Evolutionary conservation across 2,329 filamentous ascomycete species (phyloP), one percentile per base, ranked within the genome.

Genomic region (Alternaria ventricosa): DNA sequence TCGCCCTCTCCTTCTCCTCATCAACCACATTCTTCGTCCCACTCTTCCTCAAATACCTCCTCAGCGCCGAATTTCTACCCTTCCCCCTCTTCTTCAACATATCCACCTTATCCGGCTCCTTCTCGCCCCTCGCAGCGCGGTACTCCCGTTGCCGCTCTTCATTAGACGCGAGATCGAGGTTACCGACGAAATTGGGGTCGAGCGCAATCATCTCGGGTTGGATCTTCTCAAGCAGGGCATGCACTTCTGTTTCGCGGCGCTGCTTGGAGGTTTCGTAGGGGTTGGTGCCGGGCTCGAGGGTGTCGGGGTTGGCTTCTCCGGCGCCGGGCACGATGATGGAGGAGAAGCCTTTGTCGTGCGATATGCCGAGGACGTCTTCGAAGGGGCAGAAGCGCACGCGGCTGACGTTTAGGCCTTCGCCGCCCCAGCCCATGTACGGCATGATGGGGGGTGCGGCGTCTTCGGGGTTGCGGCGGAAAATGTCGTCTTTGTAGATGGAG

Each of bases 271-370:
- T 97, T 83, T 98, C 96, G 86, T 95, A 98, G 33, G 96, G 96
- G 84, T 99, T 99, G 12, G 74, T 78, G 57, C 78, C 78, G 72
- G 90, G 86, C 81, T 99, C 96, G 57, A 97, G 85, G 3, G 94
- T 92, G 79, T 99, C 96, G 78, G 92, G 97, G 86, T 98, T 98
- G 78, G 96, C 90, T 80, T 99, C 96, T 66, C 96, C 96, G n/a
- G 95, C 92, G 51, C 96, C 96, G 8, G 96, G 96, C 2, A 98
- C 89, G 71, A 99, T 88, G 76, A 97, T 88, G 60, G 91, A 96
- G 15, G 91, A 92, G 83, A 98, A 98, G 13, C 96, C 96, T 64
- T 90, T 84, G 75, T 92, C 87, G 82, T 98, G 95, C 3, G 90
- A 88, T 23, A 97, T 87, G 13, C 95, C 96, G 2, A 99, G 87